A percentile compares a stretch with the other conserved stretches of the same genome.
phyloP scores from a whole-genome alignment of 768 basidiomycete species.

The Lanmaoa pseudosensibilis region DNA sequence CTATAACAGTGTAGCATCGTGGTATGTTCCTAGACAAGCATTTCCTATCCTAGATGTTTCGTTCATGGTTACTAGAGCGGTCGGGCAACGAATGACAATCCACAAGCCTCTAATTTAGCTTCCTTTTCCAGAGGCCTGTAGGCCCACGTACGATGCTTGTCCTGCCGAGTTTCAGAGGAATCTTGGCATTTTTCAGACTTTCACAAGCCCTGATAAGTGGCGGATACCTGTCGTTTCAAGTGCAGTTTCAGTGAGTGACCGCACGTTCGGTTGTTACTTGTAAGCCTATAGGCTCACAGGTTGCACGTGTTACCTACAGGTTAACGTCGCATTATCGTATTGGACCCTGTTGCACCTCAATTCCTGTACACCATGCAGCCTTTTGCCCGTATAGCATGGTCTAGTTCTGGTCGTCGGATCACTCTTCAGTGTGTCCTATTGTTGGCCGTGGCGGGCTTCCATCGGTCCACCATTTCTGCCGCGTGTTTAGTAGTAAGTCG shows the following conservation, averaged over 20 bases:
- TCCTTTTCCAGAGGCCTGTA: not conserved
- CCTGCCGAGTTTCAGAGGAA: not conserved
- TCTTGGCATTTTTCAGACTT: not conserved
- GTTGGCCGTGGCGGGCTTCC: too few species aligned
- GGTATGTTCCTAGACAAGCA: constrained; percentile 9
- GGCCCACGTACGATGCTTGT: not conserved
- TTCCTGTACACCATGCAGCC: too few species aligned
- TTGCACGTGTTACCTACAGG: not conserved
- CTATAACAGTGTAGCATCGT: constrained; percentile 3
- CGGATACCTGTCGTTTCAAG: not conserved
- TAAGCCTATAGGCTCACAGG: not conserved
- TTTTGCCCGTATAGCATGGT: too few species aligned
- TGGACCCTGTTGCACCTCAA: not conserved
- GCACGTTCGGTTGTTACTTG: not conserved
- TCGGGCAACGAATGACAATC: not conserved
- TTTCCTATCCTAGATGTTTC: constrained; percentile 1
- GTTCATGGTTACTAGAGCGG: not conserved
- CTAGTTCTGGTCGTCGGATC: not conserved
- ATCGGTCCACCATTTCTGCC: too few species aligned
- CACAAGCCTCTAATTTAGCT: not conserved
- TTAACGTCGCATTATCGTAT: not conserved
- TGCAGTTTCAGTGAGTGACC: not conserved
- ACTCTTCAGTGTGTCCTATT: not conserved
- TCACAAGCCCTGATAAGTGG: not conserved
- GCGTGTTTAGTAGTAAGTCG: too few species aligned